Conservation (phyloP, 352 stramenopile species). For the Halophytophthora batemanensis region DNA sequence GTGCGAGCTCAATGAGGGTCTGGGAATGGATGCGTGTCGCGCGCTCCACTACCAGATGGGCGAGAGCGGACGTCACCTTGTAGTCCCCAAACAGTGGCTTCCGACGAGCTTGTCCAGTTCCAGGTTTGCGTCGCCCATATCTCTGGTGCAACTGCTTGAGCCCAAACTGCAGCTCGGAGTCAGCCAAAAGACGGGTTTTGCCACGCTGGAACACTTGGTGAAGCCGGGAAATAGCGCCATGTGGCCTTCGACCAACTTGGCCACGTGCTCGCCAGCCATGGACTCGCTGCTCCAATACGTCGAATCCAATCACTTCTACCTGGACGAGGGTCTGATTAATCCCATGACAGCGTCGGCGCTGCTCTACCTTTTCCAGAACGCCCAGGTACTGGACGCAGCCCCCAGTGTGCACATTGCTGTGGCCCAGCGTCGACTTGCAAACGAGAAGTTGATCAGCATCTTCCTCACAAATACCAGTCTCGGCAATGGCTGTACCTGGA, state of each 20-base stretch:
- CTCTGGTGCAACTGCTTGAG: slow-evolving; percentile 40
- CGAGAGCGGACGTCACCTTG: slow-evolving; percentile 24
- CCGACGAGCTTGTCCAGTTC: slow-evolving; percentile 16
- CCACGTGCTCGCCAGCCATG: slow-evolving; percentile 14
- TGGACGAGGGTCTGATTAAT: slow-evolving; percentile 22
- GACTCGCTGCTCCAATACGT: slow-evolving; percentile 39
- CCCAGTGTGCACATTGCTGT: slow-evolving; percentile 12
- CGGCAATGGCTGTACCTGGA: slow-evolving; percentile 49
- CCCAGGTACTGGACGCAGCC: slow-evolving; percentile 27
- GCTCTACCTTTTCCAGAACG: slow-evolving; percentile 55
- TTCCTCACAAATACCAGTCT: slow-evolving; percentile 61
- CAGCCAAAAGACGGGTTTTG: slow-evolving; percentile 12
- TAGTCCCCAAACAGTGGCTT: slow-evolving; percentile 22
- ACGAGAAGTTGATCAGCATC: slow-evolving; percentile 29
- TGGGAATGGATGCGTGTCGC: slow-evolving; percentile 15
- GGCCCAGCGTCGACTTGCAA: slow-evolving; percentile 24
- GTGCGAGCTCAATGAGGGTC: slow-evolving; percentile 12
- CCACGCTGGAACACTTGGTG: slow-evolving; percentile 18
- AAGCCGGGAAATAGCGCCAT: no score
- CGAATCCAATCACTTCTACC: slow-evolving; percentile 25
- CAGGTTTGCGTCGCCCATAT: slow-evolving; percentile 9
- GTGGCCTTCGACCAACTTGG: slow-evolving; percentile 4
- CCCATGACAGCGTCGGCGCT: slow-evolving; percentile 43
- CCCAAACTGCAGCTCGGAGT: slow-evolving; percentile 16
- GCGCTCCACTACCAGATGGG: slow-evolving; percentile 32